Conservation (phyloP, 2,329 filamentous ascomycete species). For the Colletotrichum sp. region DNA sequence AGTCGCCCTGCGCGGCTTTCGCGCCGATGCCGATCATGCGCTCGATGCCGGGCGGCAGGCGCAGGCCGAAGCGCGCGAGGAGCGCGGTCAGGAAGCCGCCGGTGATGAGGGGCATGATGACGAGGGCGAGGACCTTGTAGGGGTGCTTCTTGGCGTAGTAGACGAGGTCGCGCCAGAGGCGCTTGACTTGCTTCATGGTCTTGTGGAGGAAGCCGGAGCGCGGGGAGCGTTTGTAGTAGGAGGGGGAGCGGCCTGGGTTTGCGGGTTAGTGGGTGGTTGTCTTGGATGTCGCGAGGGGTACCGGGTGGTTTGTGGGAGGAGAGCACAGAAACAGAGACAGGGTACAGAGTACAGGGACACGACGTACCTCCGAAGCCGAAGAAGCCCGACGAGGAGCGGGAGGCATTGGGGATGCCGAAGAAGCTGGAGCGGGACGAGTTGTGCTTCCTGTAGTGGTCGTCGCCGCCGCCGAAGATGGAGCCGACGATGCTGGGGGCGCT, state of each 20-base stretch:
- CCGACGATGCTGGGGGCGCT: constrained; percentile 42
- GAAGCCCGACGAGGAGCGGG: constrained; percentile 44
- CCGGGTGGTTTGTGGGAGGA: too few species aligned
- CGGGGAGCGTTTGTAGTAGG: constrained; percentile 82
- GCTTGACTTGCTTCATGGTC: constrained; percentile 76
- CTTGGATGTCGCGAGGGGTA: not conserved
- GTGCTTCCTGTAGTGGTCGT: constrained; percentile 39
- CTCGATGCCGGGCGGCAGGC: constrained; percentile 70
- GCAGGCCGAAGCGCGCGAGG: constrained; percentile 79
- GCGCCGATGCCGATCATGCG: constrained; percentile 61
- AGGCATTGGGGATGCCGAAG: constrained; percentile 50
- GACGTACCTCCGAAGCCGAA: constrained; percentile 45
- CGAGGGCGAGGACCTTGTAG: constrained; percentile 83
- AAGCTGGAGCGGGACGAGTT: constrained; percentile 50
- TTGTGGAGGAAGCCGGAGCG: constrained; percentile 79
- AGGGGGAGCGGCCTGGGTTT: constrained; percentile 50
- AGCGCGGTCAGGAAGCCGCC: constrained; percentile 82
- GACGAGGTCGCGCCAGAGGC: constrained; percentile 79
- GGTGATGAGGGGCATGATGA: constrained; percentile 86
- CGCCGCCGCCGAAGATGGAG: constrained; percentile 48
- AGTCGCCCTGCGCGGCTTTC: constrained; percentile 51
- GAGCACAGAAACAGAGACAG: not conserved
- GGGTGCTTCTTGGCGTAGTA: constrained; percentile 85
- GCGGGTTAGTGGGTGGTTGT: not conserved
- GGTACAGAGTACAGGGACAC: not conserved